Percentiles rank a stretch among this genome's conserved stretches.
phyloP scores from a whole-genome alignment of 192 early-diverging fungal genomes.

The Backusella macrospora region DNA sequence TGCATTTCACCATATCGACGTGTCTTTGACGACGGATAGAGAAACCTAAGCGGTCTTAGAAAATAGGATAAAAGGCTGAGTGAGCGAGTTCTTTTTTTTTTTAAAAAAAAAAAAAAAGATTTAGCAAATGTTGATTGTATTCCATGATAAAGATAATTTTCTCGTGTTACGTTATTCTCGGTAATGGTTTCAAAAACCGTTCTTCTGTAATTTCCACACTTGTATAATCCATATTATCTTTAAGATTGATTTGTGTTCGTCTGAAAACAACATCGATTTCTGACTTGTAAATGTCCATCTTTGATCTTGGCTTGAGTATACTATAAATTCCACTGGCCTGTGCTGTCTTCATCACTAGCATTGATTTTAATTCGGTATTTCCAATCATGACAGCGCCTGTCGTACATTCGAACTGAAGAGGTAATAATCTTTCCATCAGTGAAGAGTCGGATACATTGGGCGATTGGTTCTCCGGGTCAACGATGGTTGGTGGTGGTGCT shows the following conservation, averaged over 20 bases:
- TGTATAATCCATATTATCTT: constrained; percentile 67
- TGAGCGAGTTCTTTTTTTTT: too few relatives aligned
- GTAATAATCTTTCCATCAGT: constrained; percentile 61
- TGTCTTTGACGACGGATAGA: not conserved
- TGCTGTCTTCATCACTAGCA: constrained; percentile 61
- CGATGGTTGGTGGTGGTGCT: constrained; percentile 8
- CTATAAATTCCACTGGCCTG: constrained; percentile 61
- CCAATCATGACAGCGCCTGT: constrained; percentile 74
- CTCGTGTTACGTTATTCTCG: not conserved
- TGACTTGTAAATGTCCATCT: constrained; percentile 61
- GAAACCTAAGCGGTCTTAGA: constrained; percentile 10
- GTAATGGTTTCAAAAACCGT: not conserved
- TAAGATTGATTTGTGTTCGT: constrained; percentile 56
- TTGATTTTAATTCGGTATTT: constrained; percentile 63
- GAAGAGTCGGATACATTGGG: constrained; percentile 31
- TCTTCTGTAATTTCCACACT: constrained; percentile 26
- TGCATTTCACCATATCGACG: constrained; percentile 34
- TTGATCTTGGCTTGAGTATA: constrained; percentile 55
- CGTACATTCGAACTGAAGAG: constrained; percentile 64
- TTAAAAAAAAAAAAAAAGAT: not conserved
- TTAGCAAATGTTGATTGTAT: not conserved
- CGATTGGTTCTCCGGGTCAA: constrained; percentile 42
- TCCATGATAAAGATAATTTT: not conserved
- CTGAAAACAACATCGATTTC: constrained; percentile 53
- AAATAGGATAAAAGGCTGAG: constrained; percentile 7